Percentiles rank a stretch among this genome's conserved stretches.
These are phyloP conservation scores for Nemania sp. DNA, from an alignment of 2,329 filamentous ascomycete species.

Conservation along the genomic window DNA sequence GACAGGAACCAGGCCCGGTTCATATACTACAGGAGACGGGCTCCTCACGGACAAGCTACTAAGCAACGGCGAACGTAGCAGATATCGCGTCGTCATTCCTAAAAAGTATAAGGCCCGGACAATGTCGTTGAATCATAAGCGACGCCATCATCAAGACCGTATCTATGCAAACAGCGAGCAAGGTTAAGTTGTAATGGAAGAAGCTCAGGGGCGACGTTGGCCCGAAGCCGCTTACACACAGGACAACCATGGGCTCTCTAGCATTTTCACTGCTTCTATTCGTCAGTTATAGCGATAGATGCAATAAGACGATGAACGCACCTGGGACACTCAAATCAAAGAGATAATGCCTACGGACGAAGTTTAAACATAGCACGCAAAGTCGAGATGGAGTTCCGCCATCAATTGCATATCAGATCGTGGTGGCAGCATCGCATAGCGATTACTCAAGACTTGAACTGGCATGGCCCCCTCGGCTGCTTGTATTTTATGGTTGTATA, in stretches of 20 bases:
- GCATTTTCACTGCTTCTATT: background rate
- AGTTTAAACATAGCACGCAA: background rate
- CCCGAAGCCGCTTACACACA: no score
- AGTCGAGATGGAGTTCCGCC: background rate
- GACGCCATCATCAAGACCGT: no score
- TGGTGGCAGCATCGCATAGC: background rate
- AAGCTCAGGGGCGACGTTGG: no score
- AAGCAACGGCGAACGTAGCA: no score
- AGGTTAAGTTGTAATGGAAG: no score
- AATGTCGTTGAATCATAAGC: no score
- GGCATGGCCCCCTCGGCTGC: slow-evolving; percentile 26
- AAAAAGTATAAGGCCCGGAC: no score
- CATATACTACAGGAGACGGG: no score
- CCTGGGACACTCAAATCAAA: background rate
- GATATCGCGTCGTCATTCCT: no score
- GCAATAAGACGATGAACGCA: background rate
- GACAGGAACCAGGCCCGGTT: background rate
- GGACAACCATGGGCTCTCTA: no score
- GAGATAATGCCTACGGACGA: background rate
- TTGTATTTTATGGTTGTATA: slow-evolving; percentile 29
- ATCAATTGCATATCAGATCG: slow-evolving; percentile 2
- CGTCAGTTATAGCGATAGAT: background rate
- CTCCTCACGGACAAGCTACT: no score
- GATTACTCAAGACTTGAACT: slow-evolving; percentile 12
- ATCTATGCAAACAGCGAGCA: no score